A percentile compares a stretch with the other conserved stretches of the same genome.
phyloP scores from a whole-genome alignment of 2,329 filamentous ascomycete genomes.

The Clonostachys solani region DNA sequence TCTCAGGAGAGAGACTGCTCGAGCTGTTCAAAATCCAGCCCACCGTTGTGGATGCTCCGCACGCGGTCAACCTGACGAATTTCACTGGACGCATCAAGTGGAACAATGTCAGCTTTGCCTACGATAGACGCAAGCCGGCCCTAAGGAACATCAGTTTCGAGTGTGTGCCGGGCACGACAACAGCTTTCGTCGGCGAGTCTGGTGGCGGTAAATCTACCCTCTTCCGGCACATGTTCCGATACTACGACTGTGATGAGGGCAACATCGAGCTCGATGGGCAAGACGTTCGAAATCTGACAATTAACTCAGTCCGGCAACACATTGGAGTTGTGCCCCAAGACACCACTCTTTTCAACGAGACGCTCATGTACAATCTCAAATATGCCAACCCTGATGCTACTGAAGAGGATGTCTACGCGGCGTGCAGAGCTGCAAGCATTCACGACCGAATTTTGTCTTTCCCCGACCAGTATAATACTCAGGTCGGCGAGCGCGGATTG shows the following conservation, averaged over 20 bases:
- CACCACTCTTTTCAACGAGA: conserved; percentile 91
- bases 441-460: conserved; percentile 89
- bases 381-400: conserved; percentile 81
- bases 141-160: conserved; percentile 80
- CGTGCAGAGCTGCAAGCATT: conserved; percentile 83
- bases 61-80: conserved; percentile 55
- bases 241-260: conserved; percentile 82
- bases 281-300: conserved; percentile 81
- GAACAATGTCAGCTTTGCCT: conserved; percentile 85
- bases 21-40: conserved; percentile 96
- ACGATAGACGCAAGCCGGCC: conserved; percentile 82
- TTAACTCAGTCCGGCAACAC: conserved; percentile 84
- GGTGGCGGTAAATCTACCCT: conserved; percentile 96
- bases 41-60: conserved; percentile 76
- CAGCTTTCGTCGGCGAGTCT: conserved; percentile 92
- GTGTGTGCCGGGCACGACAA: conserved; percentile 86
- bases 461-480: conserved; percentile 83
- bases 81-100: conserved; percentile 84
- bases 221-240: conserved; percentile 92
- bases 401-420: conserved; percentile 76
- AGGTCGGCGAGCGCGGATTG: conserved; percentile 85
- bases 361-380: conserved; percentile 89
- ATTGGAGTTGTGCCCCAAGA: conserved; percentile 98
- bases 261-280: conserved; percentile 80
- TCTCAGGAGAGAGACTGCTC: conserved; percentile 90